Evolutionary conservation across 345 rosid species (phyloP).

Genomic region (Streptanthus diversifolius): DNA sequence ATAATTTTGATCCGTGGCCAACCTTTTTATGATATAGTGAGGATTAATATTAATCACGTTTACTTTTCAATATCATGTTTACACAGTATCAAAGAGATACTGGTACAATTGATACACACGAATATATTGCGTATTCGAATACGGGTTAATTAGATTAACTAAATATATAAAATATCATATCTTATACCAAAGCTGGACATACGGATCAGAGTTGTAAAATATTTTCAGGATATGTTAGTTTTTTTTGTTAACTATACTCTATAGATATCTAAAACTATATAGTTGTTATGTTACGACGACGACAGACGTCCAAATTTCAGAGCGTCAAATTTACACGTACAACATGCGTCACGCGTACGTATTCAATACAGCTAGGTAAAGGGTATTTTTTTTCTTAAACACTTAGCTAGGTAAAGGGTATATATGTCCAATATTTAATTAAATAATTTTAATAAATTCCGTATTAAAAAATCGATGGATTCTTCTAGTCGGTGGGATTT

Average conservation of each 20-base stretch:
- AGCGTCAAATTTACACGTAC: not conserved
- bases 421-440: not conserved
- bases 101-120: too few relatives aligned
- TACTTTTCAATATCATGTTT: too few relatives aligned
- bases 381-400: too few relatives aligned
- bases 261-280: not conserved
- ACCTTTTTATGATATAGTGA: too few relatives aligned
- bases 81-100: too few relatives aligned
- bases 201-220: too few relatives aligned
- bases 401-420: not conserved
- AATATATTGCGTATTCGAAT: too few relatives aligned
- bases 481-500: not conserved
- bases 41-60: too few relatives aligned
- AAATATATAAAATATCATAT: too few relatives aligned
- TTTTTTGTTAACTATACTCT: not conserved
- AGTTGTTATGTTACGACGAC: not conserved
- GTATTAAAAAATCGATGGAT: not conserved
- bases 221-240: too few relatives aligned
- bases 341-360: conserved; percentile 14
- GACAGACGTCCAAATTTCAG: not conserved
- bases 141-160: too few relatives aligned
- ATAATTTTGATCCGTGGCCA: not conserved
- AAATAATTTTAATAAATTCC: not conserved
- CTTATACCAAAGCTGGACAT: too few relatives aligned
- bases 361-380: not conserved